Base-by-base conservation (phyloP, 2,329 filamentous ascomycete species). In the Monilinia vaccinii-corymbosi region DNA sequence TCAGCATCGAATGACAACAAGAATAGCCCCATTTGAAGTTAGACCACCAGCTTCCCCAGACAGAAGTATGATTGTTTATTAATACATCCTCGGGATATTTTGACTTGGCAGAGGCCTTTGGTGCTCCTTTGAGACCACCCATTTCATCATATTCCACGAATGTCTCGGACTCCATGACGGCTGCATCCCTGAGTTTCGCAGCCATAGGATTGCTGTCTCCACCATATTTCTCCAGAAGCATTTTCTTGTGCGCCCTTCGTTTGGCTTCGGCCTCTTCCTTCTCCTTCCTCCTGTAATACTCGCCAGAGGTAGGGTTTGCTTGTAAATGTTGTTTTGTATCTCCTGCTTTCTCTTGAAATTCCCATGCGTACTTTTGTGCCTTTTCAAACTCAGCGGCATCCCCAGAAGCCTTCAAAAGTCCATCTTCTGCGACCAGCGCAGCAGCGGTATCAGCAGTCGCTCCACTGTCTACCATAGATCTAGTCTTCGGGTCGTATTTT, bases 31-130 rank as follows among this genome's bases (percentile, higher is more conserved):
- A 99, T 74, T 87, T 83, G 76, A 97, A 97, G 70, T 90, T 86
- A 57, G 85, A 83, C 94, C 94, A 99, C 94, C 94, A 99, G 70
- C 91, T 96, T 52, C 94, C 94, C 89, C 91, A 99, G 3, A 96
- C 87, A 0, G 88, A 87, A 3, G 84, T 91, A 75, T 99, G 94
- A 70, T 99, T 99, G 77, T 96, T 93, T 72, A 88, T 82, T 58
- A 88, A 77, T 0, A 97, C 80, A 69, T 99, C 91, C 71, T 99
- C 94, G 5, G 86, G 75, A 70, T 99, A 99, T 72, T 97, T 97
- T 45, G 91, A 96, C 73, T 89, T 93, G 55, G 87, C 88, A 56
- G 82, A 81, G 59, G 83, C 83, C 71, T 87, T 88, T 0, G 87
- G 86, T 31, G 84, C 84, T n/a, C 93, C 92, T 75, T 97, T 97